These are phyloP conservation scores for Deinandra increscens DNA, from an alignment of 129 eudicot species.

Conservation along the genomic window DNA sequence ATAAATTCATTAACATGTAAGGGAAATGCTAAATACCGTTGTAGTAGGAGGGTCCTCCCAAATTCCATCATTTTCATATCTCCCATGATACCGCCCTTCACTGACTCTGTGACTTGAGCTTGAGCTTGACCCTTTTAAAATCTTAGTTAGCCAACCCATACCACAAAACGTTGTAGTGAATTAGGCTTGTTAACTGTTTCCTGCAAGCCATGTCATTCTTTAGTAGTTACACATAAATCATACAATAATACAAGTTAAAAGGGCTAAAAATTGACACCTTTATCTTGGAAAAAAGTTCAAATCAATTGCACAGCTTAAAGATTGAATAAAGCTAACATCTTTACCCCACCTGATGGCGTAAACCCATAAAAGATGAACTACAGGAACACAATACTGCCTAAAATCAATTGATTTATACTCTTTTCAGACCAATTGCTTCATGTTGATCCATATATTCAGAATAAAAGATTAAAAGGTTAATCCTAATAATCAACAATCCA, in stretches of 20 bases:
- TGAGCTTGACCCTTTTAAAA: slow-evolving; percentile 74
- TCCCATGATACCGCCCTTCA: slow-evolving; percentile 73
- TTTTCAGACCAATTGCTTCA: background rate
- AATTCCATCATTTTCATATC: slow-evolving; percentile 48
- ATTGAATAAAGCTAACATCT: slow-evolving; percentile 7
- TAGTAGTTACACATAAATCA: slow-evolving; percentile 9
- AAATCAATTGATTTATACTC: slow-evolving; percentile 15
- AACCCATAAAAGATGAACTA: slow-evolving; percentile 3
- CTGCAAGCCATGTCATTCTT: slow-evolving; percentile 42
- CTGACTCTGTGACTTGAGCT: slow-evolving; percentile 72
- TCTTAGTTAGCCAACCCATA: slow-evolving; percentile 97
- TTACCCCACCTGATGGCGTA: background rate
- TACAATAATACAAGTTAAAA: background rate
- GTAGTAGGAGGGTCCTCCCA: slow-evolving; percentile 70
- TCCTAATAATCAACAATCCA: slow-evolving; percentile 13
- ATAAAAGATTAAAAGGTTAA: slow-evolving; percentile 16
- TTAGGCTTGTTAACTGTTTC: slow-evolving; percentile 26
- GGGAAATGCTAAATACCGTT: slow-evolving; percentile 42
- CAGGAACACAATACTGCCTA: slow-evolving; percentile 7
- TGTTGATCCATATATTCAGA: slow-evolving; percentile 16
- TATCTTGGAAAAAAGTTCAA: slow-evolving; percentile 9
- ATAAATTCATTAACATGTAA: slow-evolving; percentile 9
- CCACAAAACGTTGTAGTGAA: slow-evolving; percentile 16
- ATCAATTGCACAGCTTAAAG: slow-evolving; percentile 3
- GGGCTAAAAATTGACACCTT: background rate